Percentiles rank a stretch among this genome's conserved stretches.
Evolutionary conservation across 2,329 filamentous ascomycete genomes (phyloP).

Genomic region (Apiospora rasikravindrae): DNA sequence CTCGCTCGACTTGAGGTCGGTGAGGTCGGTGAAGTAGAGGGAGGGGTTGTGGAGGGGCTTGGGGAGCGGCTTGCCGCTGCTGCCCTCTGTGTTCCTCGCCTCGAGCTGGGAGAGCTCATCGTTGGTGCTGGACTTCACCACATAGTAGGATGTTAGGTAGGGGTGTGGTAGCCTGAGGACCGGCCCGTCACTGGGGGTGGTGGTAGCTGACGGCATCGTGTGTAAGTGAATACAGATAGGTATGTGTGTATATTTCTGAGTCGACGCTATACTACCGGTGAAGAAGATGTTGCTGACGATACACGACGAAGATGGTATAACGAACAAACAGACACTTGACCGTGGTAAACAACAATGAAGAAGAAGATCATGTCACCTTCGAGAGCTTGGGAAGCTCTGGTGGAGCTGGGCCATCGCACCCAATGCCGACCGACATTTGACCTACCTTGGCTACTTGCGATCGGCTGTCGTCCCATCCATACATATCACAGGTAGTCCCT

Average conservation of each 20-base stretch:
- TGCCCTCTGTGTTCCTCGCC: conserved; percentile 30
- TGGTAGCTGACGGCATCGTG: conserved; percentile 33
- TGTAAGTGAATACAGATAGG: not conserved
- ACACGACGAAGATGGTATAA: not conserved
- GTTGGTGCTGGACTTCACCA: conserved; percentile 40
- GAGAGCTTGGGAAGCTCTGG: conserved; percentile 14
- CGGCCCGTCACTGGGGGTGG: conserved; percentile 41
- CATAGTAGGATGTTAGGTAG: conserved; percentile 51
- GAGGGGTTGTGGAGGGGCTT: conserved; percentile 42
- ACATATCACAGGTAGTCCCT: conserved; percentile 3
- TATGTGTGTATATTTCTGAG: not conserved
- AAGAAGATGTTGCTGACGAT: not conserved
- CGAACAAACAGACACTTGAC: not conserved
- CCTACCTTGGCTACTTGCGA: not conserved
- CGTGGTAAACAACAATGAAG: not conserved
- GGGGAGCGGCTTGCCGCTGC: conserved; percentile 36
- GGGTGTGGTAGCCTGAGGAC: conserved; percentile 56
- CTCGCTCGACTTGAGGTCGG: conserved; percentile 54
- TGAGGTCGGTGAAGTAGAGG: conserved; percentile 52
- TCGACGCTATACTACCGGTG: not conserved
- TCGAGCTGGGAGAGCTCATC: conserved; percentile 43
- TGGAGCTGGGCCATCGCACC: not conserved
- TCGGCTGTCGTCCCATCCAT: conserved; percentile 7
- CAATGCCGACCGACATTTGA: conserved; percentile 1
- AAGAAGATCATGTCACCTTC: conserved; percentile 2